These are phyloP conservation scores for Phytophthora vignae DNA, from an alignment of 352 stramenopile species.

Conservation along the genomic window DNA sequence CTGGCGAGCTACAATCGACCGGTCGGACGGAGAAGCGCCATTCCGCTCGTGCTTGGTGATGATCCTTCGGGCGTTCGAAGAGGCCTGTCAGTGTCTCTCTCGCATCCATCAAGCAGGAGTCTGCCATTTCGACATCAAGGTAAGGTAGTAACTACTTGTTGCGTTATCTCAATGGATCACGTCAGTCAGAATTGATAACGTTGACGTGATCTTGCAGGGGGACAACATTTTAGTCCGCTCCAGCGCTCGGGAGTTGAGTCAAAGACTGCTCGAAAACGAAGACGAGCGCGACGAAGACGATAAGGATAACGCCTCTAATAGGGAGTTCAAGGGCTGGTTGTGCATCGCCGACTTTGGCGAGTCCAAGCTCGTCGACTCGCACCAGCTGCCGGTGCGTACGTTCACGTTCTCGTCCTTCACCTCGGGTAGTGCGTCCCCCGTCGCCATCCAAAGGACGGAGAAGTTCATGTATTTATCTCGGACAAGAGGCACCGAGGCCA, in stretches of 20 bases:
- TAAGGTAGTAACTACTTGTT: neutral
- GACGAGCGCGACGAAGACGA: constrained; percentile 17
- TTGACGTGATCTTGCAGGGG: constrained; percentile 35
- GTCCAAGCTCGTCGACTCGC: constrained; percentile 43
- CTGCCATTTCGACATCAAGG: constrained; percentile 82
- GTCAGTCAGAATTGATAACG: neutral
- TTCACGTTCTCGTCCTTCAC: constrained; percentile 37
- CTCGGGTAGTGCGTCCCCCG: constrained; percentile 11
- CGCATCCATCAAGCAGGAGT: constrained; percentile 54
- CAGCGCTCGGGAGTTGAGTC: constrained; percentile 41
- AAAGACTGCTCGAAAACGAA: constrained; percentile 38
- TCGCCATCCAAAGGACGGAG: constrained; percentile 9
- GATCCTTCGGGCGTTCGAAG: constrained; percentile 53
- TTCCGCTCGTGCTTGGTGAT: constrained; percentile 56
- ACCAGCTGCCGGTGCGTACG: constrained; percentile 20
- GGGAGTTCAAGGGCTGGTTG: constrained; percentile 35
- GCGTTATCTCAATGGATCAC: neutral
- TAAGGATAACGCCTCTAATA: neutral
- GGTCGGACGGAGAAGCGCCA: constrained; percentile 12
- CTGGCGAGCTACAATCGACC: constrained; percentile 35
- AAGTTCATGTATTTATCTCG: constrained; percentile 37
- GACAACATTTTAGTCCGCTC: constrained; percentile 72
- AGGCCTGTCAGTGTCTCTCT: constrained; percentile 41
- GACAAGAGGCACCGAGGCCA: constrained; percentile 77
- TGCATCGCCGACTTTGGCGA: constrained; percentile 84